phyloP scores from a whole-genome alignment of 352 stramenopile species.

The Saprolegnia parasitica region DNA sequence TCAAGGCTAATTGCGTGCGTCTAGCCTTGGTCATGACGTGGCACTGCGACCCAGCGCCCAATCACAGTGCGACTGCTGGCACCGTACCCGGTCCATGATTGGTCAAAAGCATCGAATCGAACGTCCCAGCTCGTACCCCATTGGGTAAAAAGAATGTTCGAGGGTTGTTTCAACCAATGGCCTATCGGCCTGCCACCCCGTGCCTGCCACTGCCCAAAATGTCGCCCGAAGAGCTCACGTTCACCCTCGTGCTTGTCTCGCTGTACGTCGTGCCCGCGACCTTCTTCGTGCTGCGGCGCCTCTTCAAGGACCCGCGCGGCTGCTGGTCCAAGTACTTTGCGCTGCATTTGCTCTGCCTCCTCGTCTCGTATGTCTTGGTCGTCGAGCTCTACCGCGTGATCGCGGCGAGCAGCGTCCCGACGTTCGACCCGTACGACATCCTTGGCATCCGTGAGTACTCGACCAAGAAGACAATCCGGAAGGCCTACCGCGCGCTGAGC shows the following conservation, averaged over 20 bases:
- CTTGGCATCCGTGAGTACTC: slow-evolving; percentile 56
- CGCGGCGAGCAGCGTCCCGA: slow-evolving; percentile 48
- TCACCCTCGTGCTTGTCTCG: slow-evolving; percentile 70
- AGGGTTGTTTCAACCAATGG: slow-evolving; percentile 5
- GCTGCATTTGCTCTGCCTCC: slow-evolving; percentile 25
- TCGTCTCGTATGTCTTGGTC: slow-evolving; percentile 51
- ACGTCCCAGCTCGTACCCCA: no score
- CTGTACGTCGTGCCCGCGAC: slow-evolving; percentile 65
- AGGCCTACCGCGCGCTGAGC: slow-evolving; percentile 63
- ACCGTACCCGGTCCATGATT: neutral
- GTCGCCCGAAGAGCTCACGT: slow-evolving; percentile 34
- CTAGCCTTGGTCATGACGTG: neutral
- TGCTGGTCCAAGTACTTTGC: slow-evolving; percentile 29
- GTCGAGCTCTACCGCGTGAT: slow-evolving; percentile 47
- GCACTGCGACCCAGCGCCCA: neutral
- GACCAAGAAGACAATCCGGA: slow-evolving; percentile 59
- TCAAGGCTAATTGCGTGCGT: neutral
- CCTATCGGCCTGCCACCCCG: neutral
- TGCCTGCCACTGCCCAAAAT: neutral
- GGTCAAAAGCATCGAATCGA: neutral
- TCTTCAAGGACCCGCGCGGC: slow-evolving; percentile 44
- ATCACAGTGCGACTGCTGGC: slow-evolving; percentile 18
- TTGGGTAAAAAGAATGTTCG: no score
- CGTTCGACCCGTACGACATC: slow-evolving; percentile 86
- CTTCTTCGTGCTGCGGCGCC: slow-evolving; percentile 50